Conservation (phyloP, 1,284 basidiomycete genomes). For the Cerioporus squamosus region DNA sequence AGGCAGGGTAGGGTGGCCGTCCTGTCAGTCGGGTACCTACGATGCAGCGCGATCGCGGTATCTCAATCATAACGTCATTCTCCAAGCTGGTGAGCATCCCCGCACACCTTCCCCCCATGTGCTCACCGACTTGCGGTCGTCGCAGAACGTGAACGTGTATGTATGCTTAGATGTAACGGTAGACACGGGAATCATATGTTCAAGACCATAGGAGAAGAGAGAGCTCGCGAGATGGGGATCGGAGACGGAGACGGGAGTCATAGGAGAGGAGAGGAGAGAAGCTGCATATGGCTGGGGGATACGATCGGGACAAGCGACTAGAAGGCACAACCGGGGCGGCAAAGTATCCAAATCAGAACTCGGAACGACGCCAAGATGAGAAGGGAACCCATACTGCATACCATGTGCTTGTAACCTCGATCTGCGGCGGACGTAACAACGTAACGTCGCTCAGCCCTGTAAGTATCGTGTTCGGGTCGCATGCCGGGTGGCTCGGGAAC, state of each 20-base stretch:
- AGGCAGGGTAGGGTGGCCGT: conserved; percentile 25
- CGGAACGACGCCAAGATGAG: conserved; percentile 10
- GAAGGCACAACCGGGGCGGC: not conserved
- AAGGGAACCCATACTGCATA: conserved; percentile 16
- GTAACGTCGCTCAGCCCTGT: not conserved
- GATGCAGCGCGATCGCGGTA: not conserved
- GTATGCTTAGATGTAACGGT: conserved; percentile 17
- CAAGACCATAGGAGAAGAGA: not conserved
- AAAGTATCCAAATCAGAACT: conserved; percentile 21
- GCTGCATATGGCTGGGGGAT: conserved; percentile 16
- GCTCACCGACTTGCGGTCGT: too few relatives aligned
- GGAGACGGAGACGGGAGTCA: not conserved
- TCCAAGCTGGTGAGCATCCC: not conserved
- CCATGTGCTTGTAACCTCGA: conserved; percentile 18
- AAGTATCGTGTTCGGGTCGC: not conserved
- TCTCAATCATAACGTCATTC: not conserved
- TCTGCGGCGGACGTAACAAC: conserved; percentile 3
- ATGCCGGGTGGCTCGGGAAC: conserved; percentile 8
- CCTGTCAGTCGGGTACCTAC: not conserved
- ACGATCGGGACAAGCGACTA: conserved; percentile 15
- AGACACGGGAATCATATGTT: conserved; percentile 12
- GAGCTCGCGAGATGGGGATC: not conserved
- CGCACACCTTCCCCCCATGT: too few relatives aligned
- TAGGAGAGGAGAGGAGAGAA: not conserved
- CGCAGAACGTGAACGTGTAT: not conserved